Percentiles rank a stretch among this genome's conserved stretches.
Evolutionary conservation across 306 rosid species (phyloP).

Genomic region (Ormosia semicastrata): DNA sequence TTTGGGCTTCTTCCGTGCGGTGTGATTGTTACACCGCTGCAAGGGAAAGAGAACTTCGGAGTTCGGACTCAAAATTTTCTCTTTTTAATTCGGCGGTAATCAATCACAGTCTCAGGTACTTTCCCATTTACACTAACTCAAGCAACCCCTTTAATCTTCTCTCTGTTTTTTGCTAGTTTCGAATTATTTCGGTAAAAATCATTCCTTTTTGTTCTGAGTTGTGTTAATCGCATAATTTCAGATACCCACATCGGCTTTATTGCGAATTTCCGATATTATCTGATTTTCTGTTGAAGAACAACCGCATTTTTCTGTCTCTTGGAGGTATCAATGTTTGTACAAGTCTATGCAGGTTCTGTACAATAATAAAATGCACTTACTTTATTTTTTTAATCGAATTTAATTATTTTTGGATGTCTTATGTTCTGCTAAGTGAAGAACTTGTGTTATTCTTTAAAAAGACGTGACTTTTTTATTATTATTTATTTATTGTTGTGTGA

Average conservation of each 20-base stretch:
- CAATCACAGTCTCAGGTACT: neutral
- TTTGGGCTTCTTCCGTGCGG: neutral
- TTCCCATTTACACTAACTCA: neutral
- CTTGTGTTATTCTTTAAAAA: neutral
- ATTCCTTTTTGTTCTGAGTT: neutral
- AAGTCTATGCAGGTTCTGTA: neutral
- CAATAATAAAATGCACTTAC: neutral
- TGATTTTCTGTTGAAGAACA: neutral
- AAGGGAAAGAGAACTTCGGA: neutral
- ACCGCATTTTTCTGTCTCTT: neutral
- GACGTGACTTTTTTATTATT: neutral
- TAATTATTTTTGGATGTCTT: neutral
- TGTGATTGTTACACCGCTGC: neutral
- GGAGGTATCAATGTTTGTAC: conserved; percentile 18
- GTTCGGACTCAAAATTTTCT: neutral
- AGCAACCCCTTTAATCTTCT: conserved; percentile 18
- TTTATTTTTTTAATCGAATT: neutral
- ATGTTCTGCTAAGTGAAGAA: neutral
- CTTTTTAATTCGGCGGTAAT: neutral
- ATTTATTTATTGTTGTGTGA: neutral
- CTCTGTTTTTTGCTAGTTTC: neutral
- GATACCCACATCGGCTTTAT: neutral
- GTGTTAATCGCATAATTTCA: neutral
- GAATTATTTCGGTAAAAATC: neutral
- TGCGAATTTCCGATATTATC: neutral